Percentiles rank a stretch among this genome's conserved stretches.
Conservation (phyloP, 768 basidiomycete genomes). For the Pleurotus giganteus region DNA sequence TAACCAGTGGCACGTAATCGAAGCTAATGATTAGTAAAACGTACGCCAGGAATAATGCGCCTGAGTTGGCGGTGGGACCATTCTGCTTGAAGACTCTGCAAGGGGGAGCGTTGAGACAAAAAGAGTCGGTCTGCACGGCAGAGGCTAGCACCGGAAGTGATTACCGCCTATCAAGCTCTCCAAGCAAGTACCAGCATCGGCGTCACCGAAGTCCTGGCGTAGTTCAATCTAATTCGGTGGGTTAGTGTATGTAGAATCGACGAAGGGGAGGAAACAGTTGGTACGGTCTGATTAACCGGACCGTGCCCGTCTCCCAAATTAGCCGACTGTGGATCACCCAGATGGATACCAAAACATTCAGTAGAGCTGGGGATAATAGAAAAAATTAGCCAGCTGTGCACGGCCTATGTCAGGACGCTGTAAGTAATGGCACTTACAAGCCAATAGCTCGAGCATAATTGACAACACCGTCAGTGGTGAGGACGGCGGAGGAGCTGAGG, state of each 20-base stretch:
- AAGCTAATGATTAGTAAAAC: slow-evolving; percentile 15
- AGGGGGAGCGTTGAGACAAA: slow-evolving; percentile 20
- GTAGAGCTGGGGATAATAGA: slow-evolving; percentile 19
- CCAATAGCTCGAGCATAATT: slow-evolving; percentile 63
- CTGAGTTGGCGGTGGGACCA: slow-evolving; percentile 41
- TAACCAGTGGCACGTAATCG: not conserved
- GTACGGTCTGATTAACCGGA: slow-evolving; percentile 46
- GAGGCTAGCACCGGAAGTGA: slow-evolving; percentile 52
- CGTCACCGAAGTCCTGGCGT: slow-evolving; percentile 73
- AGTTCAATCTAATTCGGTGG: slow-evolving; percentile 50
- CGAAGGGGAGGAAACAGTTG: slow-evolving; percentile 15
- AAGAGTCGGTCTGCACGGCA: slow-evolving; percentile 18
- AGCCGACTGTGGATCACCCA: slow-evolving; percentile 64
- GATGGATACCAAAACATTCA: slow-evolving; percentile 73
- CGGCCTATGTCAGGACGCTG: slow-evolving; percentile 23
- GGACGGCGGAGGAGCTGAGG: slow-evolving; percentile 52
- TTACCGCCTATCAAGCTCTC: slow-evolving; percentile 79
- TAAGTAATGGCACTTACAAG: slow-evolving; percentile 41
- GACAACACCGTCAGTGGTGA: slow-evolving; percentile 52
- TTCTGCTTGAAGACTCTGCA: slow-evolving; percentile 56
- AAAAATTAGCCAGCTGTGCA: slow-evolving; percentile 13
- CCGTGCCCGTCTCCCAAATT: slow-evolving; percentile 81
- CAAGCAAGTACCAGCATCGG: slow-evolving; percentile 63
- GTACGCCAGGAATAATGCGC: slow-evolving; percentile 63
- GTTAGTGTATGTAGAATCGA: not conserved